Conservation (phyloP, 305 asterid species). For the Fraxinus nigra region DNA sequence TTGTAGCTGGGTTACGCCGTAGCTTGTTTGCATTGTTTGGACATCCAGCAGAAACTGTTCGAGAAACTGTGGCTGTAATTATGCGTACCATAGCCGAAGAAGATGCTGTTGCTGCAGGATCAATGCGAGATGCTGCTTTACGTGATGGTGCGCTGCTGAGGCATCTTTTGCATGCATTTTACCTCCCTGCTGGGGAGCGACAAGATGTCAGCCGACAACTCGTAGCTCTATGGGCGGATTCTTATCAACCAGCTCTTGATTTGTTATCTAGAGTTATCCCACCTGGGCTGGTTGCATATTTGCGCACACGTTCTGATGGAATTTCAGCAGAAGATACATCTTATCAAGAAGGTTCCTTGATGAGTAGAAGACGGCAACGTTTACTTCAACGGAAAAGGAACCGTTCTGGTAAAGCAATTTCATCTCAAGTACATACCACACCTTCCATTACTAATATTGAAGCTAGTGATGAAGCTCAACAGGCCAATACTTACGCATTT, state of each 20-base stretch:
- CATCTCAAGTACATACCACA: slow-evolving; percentile 50
- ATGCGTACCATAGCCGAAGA: slow-evolving; percentile 99
- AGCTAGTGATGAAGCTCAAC: slow-evolving; percentile 47
- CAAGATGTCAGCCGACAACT: slow-evolving; percentile 98
- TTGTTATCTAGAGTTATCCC: slow-evolving; percentile 92
- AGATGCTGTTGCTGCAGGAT: slow-evolving; percentile 99
- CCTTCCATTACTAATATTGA: slow-evolving; percentile 54
- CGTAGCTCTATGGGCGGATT: slow-evolving; percentile 99
- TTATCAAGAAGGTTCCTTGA: slow-evolving; percentile 67
- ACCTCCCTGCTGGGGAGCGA: slow-evolving; percentile 91
- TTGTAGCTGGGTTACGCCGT: slow-evolving; percentile 95
- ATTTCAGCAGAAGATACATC: slow-evolving; percentile 58
- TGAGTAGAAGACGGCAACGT: slow-evolving; percentile 84
- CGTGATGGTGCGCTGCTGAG: slow-evolving; percentile 98
- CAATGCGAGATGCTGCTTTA: slow-evolving; percentile 98
- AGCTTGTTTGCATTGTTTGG: slow-evolving; percentile 95
- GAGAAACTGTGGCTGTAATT: slow-evolving; percentile 91
- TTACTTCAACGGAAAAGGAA: slow-evolving; percentile 84
- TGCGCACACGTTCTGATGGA: slow-evolving; percentile 73
- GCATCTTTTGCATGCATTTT: slow-evolving; percentile 92
- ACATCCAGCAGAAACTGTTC: slow-evolving; percentile 93
- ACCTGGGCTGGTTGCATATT: slow-evolving; percentile 97
- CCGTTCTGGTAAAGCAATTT: slow-evolving; percentile 62
- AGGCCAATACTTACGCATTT: slow-evolving; percentile 36
- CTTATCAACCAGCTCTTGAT: slow-evolving; percentile 98